phyloP scores from a whole-genome alignment of 2,329 filamentous ascomycete species.

The Leptographium procerum region DNA sequence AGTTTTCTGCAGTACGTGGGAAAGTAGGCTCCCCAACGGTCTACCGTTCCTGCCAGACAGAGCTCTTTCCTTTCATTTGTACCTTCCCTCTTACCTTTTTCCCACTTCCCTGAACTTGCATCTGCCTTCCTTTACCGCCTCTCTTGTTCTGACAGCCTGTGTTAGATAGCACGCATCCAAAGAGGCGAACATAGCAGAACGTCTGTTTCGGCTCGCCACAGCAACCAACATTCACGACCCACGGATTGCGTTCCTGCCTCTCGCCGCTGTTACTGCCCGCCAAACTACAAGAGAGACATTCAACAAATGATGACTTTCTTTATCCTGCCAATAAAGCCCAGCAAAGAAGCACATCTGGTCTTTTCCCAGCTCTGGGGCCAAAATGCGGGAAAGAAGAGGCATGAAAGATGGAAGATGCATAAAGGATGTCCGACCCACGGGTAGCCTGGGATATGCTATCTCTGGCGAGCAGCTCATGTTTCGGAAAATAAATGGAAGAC shows the following conservation, averaged over 20 bases:
- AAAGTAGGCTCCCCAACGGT: not conserved
- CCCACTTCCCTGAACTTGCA: too few relatives aligned
- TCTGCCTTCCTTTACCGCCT: not conserved
- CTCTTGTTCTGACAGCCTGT: not conserved
- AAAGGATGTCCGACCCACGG: not conserved
- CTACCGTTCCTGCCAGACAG: not conserved
- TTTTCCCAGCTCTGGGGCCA: too few relatives aligned
- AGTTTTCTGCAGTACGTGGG: not conserved
- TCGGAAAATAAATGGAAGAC: not conserved
- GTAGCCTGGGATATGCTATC: not conserved
- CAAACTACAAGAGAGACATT: not conserved
- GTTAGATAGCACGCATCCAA: not conserved
- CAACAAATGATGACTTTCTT: not conserved
- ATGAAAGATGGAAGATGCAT: not conserved
- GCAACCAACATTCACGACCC: not conserved
- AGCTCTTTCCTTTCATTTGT: not conserved
- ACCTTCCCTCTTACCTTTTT: not conserved
- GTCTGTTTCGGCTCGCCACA: not conserved
- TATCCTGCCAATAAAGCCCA: not conserved
- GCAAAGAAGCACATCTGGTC: too few relatives aligned
- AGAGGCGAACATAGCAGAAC: not conserved
- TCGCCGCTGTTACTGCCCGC: not conserved
- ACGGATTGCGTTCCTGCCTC: not conserved
- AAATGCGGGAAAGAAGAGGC: not conserved
- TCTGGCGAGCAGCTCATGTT: not conserved